These are phyloP conservation scores for Macrolepiota fuliginosa DNA, from an alignment of 768 basidiomycete species.

Conservation along the genomic window DNA sequence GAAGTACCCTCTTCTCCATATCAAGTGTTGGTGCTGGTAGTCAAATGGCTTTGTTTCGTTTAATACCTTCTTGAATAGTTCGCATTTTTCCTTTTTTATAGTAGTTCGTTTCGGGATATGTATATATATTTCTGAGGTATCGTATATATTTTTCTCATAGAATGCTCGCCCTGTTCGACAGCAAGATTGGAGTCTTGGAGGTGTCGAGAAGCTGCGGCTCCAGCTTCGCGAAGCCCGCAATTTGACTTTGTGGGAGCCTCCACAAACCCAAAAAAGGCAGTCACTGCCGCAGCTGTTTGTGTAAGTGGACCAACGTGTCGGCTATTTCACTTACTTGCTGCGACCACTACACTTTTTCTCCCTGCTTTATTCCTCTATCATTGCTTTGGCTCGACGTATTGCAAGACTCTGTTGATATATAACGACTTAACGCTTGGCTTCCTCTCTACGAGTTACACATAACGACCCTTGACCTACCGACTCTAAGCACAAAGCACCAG, in stretches of 20 bases:
- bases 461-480: neutral
- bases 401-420: too few relatives aligned
- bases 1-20: neutral
- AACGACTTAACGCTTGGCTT: too few relatives aligned
- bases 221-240: neutral
- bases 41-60: neutral
- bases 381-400: too few relatives aligned
- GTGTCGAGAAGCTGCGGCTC: too few relatives aligned
- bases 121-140: neutral
- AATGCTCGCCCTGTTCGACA: too few relatives aligned
- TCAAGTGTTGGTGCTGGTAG: neutral
- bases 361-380: neutral
- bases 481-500: neutral
- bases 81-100: neutral
- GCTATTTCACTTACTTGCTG: neutral
- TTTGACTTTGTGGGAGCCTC: neutral
- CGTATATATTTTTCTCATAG: neutral
- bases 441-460: too few relatives aligned
- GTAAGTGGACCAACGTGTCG: neutral
- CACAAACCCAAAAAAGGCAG: neutral
- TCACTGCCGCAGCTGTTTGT: neutral
- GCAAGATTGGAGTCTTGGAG: too few relatives aligned
- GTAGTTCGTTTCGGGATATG: neutral
- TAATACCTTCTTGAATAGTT: neutral
- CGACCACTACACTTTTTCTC: neutral